Evolutionary conservation across 2,329 filamentous ascomycete species (phyloP).

Genomic region (Sporothrix pseudoabietina): DNA sequence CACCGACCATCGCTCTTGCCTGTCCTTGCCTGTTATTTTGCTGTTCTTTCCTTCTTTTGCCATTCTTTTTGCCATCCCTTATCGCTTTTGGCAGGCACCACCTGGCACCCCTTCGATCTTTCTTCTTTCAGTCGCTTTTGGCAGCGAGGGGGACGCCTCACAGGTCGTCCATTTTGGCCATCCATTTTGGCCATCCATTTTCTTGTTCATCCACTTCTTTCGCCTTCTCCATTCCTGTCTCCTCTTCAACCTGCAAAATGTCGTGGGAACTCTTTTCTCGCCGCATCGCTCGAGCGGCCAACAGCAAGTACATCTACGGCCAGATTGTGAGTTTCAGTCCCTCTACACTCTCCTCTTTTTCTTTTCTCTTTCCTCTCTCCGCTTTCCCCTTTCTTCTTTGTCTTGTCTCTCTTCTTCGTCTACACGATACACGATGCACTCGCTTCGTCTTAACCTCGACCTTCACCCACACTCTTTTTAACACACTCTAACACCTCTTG

Average conservation of each 20-base stretch:
- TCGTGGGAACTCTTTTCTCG: conserved; percentile 61
- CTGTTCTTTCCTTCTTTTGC: not conserved
- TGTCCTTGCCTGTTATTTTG: not conserved
- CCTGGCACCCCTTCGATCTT: not conserved
- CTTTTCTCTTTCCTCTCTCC: not conserved
- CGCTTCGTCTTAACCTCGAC: not conserved
- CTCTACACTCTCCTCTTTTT: not conserved
- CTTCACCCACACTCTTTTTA: not conserved
- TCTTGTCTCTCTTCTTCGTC: not conserved
- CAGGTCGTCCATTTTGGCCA: not conserved
- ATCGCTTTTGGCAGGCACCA: not conserved
- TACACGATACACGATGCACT: too few relatives aligned
- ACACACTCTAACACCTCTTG: not conserved
- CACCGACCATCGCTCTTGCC: not conserved
- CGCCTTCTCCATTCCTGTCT: not conserved
- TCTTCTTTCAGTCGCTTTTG: not conserved
- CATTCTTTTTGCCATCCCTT: not conserved
- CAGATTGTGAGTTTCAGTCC: conserved; percentile 62
- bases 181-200: not conserved
- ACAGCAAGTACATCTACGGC: conserved; percentile 73
- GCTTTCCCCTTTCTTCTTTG: not conserved
- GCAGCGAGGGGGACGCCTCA: not conserved
- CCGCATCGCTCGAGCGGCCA: conserved; percentile 65
- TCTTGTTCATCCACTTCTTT: not conserved
- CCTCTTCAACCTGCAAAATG: conserved; percentile 45